Base-by-base conservation (phyloP, 2,329 filamentous ascomycete genomes). In the Hawksworthiomyces lignivorus region DNA sequence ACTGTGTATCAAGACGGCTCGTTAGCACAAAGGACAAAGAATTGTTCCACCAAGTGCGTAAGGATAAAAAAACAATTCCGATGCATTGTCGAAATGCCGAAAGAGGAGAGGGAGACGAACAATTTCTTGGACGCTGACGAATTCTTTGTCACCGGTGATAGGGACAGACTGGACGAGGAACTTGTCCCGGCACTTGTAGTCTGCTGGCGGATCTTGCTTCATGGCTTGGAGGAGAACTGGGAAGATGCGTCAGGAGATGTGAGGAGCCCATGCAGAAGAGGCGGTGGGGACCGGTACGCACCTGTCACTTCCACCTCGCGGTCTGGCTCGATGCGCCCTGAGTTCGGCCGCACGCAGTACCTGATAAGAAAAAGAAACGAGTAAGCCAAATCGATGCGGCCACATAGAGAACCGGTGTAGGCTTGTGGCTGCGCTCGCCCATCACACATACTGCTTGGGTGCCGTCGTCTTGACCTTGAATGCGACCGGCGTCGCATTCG, bases 401-500 rank as follows among this genome's bases (percentile, higher is more conserved):
- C 24, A 2, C 12, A 8, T 12, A 26, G 12, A 26, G 24, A 26
- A 26, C 8, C 24, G 24, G n/a, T n/a, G n/a, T n/a, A n/a, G n/a
- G n/a, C n/a, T n/a, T n/a, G 30, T 4, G n/a, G 11, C 26, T 8
- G 12, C 22, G 4, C 10, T 17, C 17, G 48, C 26, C 29, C 9
- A 10, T 9, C 3, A 44, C 49, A 65, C 84, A 59, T 85, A 98
- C 90, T 97, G 92, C 70, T 97, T 97, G 26, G 92, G 92, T 37
- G 92, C 92, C 49, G 92, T 98, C 36, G 92, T 98, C 80, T 98
- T 98, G 65, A 98, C 92, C 75, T 84, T 84, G 69, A 84, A 84
- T 29, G 79, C 80, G 50, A 84, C 68, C 7, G 80, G 79, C 31
- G 70, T 67, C 36, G 68, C 63, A 58, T 75, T 81, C 33, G 74